phyloP scores from a whole-genome alignment of 2,329 filamentous ascomycete genomes.

The Coniella vitis region DNA sequence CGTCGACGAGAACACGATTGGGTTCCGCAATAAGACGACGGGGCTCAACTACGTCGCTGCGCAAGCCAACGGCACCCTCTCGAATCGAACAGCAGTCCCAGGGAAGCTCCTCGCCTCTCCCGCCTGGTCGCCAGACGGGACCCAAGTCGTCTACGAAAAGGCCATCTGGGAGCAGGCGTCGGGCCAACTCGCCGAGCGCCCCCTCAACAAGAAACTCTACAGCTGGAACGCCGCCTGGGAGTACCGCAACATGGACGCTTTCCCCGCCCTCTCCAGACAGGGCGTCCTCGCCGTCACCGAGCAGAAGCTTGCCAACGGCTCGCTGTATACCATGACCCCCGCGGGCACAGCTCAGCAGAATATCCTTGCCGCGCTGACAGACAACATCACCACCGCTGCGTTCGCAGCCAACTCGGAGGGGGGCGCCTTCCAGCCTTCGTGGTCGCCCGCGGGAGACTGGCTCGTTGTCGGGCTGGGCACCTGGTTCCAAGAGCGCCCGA shows the following conservation, averaged over 20 bases:
- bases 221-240: constrained; percentile 33
- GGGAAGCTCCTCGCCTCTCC: constrained; percentile 8
- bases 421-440: constrained; percentile 34
- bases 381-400: constrained; percentile 15
- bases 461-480: constrained; percentile 31
- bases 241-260: constrained; percentile 35
- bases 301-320: constrained; percentile 34
- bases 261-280: constrained; percentile 25
- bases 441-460: constrained; percentile 30
- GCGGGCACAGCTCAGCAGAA: constrained; percentile 18
- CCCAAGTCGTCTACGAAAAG: constrained; percentile 20
- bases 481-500: constrained; percentile 31
- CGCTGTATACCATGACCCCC: constrained; percentile 26
- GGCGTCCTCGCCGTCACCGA: constrained; percentile 27
- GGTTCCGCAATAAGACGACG: constrained; percentile 24
- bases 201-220: constrained; percentile 29
- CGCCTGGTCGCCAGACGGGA: constrained; percentile 29
- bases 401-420: constrained; percentile 14
- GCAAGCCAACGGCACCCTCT: constrained; percentile 7
- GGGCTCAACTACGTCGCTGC: constrained; percentile 24
- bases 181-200: constrained; percentile 19
- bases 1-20: constrained; percentile 13
- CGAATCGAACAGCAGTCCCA: neutral
- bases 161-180: constrained; percentile 16
- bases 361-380: neutral